These are phyloP conservation scores for Xylaria hypoxylon DNA, from an alignment of 2,329 filamentous ascomycete genomes.

Conservation along the genomic window DNA sequence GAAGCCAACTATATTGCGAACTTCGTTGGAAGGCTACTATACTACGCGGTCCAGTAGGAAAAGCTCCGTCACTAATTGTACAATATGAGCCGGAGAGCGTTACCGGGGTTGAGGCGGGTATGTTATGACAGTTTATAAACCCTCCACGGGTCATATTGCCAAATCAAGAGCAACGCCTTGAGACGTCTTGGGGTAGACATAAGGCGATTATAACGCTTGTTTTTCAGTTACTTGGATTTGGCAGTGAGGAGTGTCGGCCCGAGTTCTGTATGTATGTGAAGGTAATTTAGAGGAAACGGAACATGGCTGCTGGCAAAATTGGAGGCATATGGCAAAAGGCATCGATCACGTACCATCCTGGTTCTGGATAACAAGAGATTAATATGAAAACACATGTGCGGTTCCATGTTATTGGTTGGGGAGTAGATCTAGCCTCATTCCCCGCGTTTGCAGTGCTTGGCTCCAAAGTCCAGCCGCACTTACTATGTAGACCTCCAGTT, in stretches of 20 bases:
- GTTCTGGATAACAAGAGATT: conserved; percentile 17
- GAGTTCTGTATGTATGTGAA: conserved; percentile 9
- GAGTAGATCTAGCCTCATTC: conserved; percentile 23
- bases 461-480: conserved; percentile 17
- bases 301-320: conserved; percentile 33
- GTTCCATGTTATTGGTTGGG: conserved; percentile 23
- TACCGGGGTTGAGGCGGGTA: not conserved
- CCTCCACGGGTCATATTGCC: not conserved
- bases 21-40: not conserved
- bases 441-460: conserved; percentile 27
- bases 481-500: conserved; percentile 13
- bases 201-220: not conserved
- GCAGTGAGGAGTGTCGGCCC: conserved; percentile 26
- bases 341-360: conserved; percentile 16
- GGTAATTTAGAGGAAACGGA: conserved; percentile 31
- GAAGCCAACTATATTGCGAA: conserved; percentile 15
- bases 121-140: conserved; percentile 1
- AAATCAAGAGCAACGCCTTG: not conserved
- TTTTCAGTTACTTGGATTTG: not conserved
- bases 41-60: conserved; percentile 7
- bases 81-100: conserved; percentile 12
- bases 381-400: conserved; percentile 26
- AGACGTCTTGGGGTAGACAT: not conserved
- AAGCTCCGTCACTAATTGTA: conserved; percentile 13
- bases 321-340: conserved; percentile 33